phyloP scores from a whole-genome alignment of 257 asterid species.

The Scutellaria minor region DNA sequence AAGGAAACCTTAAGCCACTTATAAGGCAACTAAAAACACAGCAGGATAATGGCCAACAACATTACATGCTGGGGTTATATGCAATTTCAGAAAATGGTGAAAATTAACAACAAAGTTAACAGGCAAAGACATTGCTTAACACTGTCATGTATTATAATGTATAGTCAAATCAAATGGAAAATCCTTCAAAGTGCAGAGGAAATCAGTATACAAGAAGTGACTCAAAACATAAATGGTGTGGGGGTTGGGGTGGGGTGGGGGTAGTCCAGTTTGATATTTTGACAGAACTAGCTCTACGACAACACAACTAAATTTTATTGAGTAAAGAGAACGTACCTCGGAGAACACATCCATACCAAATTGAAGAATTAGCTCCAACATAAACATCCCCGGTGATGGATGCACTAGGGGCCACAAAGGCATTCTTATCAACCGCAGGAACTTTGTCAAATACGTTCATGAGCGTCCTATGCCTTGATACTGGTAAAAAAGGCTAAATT shows the following conservation, averaged over 20 bases:
- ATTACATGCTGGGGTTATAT: background rate
- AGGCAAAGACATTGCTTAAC: constrained; percentile 7
- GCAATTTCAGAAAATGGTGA: background rate
- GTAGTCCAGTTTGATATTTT: background rate
- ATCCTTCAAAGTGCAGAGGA: background rate
- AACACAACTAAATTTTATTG: constrained; percentile 26
- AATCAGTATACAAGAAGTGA: constrained; percentile 12
- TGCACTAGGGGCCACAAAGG: constrained; percentile 94
- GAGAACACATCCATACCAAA: constrained; percentile 95
- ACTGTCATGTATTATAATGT: background rate
- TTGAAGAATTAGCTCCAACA: constrained; percentile 75
- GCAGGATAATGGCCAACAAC: background rate
- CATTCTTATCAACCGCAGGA: constrained; percentile 72
- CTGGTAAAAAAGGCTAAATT: constrained; percentile 41
- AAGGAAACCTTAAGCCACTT: background rate
- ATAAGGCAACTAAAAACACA: background rate
- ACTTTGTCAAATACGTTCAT: constrained; percentile 85
- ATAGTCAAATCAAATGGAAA: background rate
- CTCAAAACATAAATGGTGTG: no score
- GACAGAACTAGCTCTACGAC: constrained; percentile 1
- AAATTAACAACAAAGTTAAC: background rate
- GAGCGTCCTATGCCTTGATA: constrained; percentile 85
- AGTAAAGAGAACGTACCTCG: constrained; percentile 61
- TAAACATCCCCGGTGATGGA: constrained; percentile 79
- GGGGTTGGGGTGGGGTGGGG: no score